A percentile compares a stretch with the other conserved stretches of the same genome.
Evolutionary conservation across 2,329 filamentous ascomycete genomes (phyloP).

Genomic region (Cladosporium velox): DNA sequence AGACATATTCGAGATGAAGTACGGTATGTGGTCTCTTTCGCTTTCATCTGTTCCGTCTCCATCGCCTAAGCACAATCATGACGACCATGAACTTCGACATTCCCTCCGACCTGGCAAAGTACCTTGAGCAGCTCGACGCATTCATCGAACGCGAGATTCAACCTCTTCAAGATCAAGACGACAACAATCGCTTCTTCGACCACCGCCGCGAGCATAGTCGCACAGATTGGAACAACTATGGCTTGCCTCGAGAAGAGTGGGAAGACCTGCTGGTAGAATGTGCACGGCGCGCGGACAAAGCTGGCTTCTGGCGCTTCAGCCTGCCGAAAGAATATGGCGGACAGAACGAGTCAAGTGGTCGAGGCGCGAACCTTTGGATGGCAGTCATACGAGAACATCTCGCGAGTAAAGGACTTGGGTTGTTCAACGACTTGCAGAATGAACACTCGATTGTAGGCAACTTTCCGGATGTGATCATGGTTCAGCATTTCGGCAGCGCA

Average conservation of each 20-base stretch:
- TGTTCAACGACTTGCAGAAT: constrained; percentile 66
- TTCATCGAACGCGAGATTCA: constrained; percentile 59
- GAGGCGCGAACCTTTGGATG: constrained; percentile 62
- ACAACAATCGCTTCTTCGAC: constrained; percentile 67
- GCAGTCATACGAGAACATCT: constrained; percentile 62
- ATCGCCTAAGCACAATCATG: background rate
- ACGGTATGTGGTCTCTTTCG: background rate
- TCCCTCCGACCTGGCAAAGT: constrained; percentile 53
- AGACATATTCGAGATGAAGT: background rate
- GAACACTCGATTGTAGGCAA: constrained; percentile 65
- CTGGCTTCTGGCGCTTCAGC: constrained; percentile 62
- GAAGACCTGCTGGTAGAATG: constrained; percentile 56
- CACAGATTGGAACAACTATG: constrained; percentile 61
- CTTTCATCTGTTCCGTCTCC: background rate
- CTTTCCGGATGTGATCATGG: constrained; percentile 64
- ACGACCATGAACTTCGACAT: constrained; percentile 57
- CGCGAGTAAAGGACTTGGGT: constrained; percentile 58
- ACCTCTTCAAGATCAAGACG: constrained; percentile 56
- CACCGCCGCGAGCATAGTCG: constrained; percentile 63
- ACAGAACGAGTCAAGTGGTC: constrained; percentile 45
- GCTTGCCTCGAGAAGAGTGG: constrained; percentile 61
- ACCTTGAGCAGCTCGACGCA: constrained; percentile 54
- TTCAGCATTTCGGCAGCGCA: constrained; percentile 59
- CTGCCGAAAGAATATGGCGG: constrained; percentile 60
- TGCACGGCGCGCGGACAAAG: constrained; percentile 56